Evolutionary conservation across 139 green algal species (phyloP), one percentile per base, ranked within the genome.

Genomic region (Tetradesmus obliquus): DNA sequence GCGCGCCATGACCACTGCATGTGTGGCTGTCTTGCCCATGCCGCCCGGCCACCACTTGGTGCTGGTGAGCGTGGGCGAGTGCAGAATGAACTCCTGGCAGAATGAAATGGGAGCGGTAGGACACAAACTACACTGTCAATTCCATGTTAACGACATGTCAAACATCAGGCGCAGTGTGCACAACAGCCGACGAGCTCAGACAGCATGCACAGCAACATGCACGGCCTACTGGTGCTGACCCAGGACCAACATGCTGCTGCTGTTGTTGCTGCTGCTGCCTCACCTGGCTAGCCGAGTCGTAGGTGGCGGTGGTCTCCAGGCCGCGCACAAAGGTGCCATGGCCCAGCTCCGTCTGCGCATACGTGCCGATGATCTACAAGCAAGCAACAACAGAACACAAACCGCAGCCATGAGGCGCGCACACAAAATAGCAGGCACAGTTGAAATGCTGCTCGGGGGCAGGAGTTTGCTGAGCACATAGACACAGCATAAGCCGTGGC

Each of bases 321-420:
- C 98, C 98, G 4, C 97, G 95, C 84, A 99, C 94, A 95, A 99
- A 99, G 22, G 98, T 99, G 86, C 98, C 97, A 90, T 99, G 97
- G 5, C 97, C 97, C 72, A 99, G 95, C 95, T 99, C 98, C 7
- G 98, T 99, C 96, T 99, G 98, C 4, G 97, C 97, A 82, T 99
- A 99, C 1, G 97, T 98, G 17, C 97, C 97, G 24, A 99, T 96
- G n/a, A 98, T 94, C 79, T 95, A 80, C 62, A 92, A n/a, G n/a
- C n/a, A 3, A 17, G 17, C 85, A 8, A 55, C 4, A 57, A 57
- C 32, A 89, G 10, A 4, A 32, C 3, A 15, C 54, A 81, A 22
- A 84, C n/a, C 3, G 55, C 54, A 54, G 6, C 20, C 84, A 81
- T n/a, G n/a, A n/a, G n/a, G n/a, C n/a, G n/a, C n/a, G n/a, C n/a